Evolutionary conservation across 306 rosid species (phyloP).

Genomic region (Medicago truncatula): MtrunA17r5.0-ANR NC_053049.1:13694001-13694500

Average conservation of each 20-base stretch:
- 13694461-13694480: background rate
- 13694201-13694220: constrained; percentile 83
- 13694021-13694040: constrained; percentile 34
- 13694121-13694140: constrained; percentile 94
- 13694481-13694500: background rate
- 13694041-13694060: constrained; percentile 58
- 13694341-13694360: constrained; percentile 43
- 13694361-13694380: constrained; percentile 1
- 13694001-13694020: constrained; percentile 12
- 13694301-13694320: constrained; percentile 92
- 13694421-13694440: constrained; percentile 11
- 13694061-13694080: constrained; percentile 92
- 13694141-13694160: constrained; percentile 99
- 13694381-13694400: background rate
- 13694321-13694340: constrained; percentile 93
- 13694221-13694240: constrained; percentile 97
- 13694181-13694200: constrained; percentile 92
- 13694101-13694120: constrained; percentile 97
- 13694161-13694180: constrained; percentile 96
- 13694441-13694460: constrained; percentile 4
- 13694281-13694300: constrained; percentile 97
- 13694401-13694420: background rate
- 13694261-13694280: constrained; percentile 99
- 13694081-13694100: constrained; percentile 97
- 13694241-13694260: constrained; percentile 99